Base-by-base conservation (phyloP, 352 stramenopile genomes). In the Globisporangium camurandrum region DNA sequence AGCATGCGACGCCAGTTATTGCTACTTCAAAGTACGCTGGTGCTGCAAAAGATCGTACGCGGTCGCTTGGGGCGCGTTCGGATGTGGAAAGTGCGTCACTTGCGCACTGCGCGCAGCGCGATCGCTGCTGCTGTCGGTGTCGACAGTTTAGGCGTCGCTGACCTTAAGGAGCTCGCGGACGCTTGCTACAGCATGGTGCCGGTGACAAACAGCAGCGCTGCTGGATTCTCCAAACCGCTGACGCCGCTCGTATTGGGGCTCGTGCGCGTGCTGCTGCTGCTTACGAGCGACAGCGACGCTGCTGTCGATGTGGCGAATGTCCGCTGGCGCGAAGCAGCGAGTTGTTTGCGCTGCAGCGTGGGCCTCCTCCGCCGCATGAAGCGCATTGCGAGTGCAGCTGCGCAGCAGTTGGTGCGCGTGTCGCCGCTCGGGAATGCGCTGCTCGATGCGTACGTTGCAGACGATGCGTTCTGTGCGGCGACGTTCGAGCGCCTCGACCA, bases 221-320 rank as follows among this genome's bases (percentile, higher is more conserved):
- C 66, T 63, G n/a, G 31, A 17, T 4, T 51, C 2, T 39, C 45
- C 10, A 57, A 57, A 10, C 46, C 62, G 22, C 50, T 86, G 27
- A 57, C 75, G 26, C 59, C 76, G 11, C 59, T 88, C 16, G 75
- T 89, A 2, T 65, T 93, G 4, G 79, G 79, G 1, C 62, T 93
- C 24, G 69, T 91, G 5, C 76, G 82, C 17, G 39, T 93, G 16
- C 46, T 93, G 8, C 85, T 86, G 62, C 46, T 89, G 16, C 76
- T 84, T 31, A 84, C 73, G 12, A 73, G 66, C 28, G 67, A 89
- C 46, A 40, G 46, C 3, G 73, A 87, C 50, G 47, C 63, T 1
- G 73, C 79, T 23, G 66, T 75, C 46, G 57, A 79, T n/a, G 56
- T 93, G 2, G 45, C 66, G n/a, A 67, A 61, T 8, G 59, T 71